phyloP scores from a whole-genome alignment of 2,329 filamentous ascomycete species.

The Epichloe glyceriae region DNA sequence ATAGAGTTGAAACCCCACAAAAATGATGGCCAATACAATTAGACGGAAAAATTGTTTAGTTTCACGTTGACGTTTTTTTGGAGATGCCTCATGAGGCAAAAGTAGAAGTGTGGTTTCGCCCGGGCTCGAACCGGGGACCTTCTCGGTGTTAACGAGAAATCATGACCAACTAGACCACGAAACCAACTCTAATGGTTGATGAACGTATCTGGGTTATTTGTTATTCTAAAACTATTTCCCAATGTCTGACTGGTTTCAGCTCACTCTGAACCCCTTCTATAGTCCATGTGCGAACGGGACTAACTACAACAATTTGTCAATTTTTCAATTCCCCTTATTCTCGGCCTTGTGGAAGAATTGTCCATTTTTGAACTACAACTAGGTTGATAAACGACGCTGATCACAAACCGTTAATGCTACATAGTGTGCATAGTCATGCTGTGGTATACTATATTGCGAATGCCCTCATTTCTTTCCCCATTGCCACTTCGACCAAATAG shows the following conservation, averaged over 20 bases:
- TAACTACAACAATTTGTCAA: too few relatives aligned
- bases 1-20: too few relatives aligned
- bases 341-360: too few relatives aligned
- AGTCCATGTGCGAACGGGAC: too few relatives aligned
- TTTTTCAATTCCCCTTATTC: too few relatives aligned
- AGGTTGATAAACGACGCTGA: background rate
- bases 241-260: too few relatives aligned
- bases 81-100: slow-evolving; percentile 2
- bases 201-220: fast-evolving
- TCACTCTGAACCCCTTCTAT: too few relatives aligned
- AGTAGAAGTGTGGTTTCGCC: slow-evolving; percentile 21
- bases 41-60: fast-evolving
- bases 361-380: too few relatives aligned
- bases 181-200: slow-evolving; percentile 10
- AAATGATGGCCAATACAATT: too few relatives aligned
- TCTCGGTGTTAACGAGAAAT: slow-evolving; percentile 28
- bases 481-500: slow-evolving; percentile 18
- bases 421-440: background rate
- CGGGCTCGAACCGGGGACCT: slow-evolving; percentile 27
- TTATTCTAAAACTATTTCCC: fast-evolving
- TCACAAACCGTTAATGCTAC: background rate
- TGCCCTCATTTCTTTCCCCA: background rate
- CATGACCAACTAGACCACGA: slow-evolving; percentile 28
- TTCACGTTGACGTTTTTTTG: too few relatives aligned
- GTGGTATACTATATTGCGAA: background rate